Evolutionary conservation across 202 grass and related monocot species (phyloP).

Genomic region (Dendrocalamus latiflorus): DNA sequence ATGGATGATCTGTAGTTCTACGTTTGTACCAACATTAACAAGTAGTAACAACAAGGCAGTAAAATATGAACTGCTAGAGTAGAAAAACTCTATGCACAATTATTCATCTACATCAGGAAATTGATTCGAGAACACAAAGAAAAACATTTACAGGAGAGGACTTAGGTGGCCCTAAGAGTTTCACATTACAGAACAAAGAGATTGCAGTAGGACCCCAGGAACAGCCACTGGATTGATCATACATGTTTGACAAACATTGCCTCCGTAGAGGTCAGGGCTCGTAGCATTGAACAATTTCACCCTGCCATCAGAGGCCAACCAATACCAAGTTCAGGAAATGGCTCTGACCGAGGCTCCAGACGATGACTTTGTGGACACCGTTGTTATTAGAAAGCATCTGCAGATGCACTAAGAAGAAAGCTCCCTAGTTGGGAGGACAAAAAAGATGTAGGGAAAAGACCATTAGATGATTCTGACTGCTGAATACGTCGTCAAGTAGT

Average conservation of each 20-base stretch:
- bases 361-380: not conserved
- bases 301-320: not conserved
- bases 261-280: not conserved
- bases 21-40: too few species aligned
- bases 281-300: not conserved
- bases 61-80: too few species aligned
- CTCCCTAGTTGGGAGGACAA: not conserved
- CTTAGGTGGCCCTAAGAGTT: not conserved
- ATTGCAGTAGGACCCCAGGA: not conserved
- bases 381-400: not conserved
- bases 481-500: not conserved
- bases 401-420: not conserved
- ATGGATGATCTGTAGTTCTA: too few species aligned
- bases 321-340: not conserved
- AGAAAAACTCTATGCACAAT: slow-evolving; percentile 11
- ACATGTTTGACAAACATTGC: not conserved
- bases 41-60: too few species aligned
- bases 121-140: not conserved
- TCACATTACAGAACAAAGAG: not conserved
- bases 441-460: not conserved
- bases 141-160: not conserved
- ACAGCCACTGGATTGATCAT: slow-evolving; percentile 1
- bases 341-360: not conserved
- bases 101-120: not conserved
- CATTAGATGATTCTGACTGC: slow-evolving; percentile 2